Base-by-base conservation (phyloP, 1,284 basidiomycete genomes). In the Ceratobasidium sp. region DNA sequence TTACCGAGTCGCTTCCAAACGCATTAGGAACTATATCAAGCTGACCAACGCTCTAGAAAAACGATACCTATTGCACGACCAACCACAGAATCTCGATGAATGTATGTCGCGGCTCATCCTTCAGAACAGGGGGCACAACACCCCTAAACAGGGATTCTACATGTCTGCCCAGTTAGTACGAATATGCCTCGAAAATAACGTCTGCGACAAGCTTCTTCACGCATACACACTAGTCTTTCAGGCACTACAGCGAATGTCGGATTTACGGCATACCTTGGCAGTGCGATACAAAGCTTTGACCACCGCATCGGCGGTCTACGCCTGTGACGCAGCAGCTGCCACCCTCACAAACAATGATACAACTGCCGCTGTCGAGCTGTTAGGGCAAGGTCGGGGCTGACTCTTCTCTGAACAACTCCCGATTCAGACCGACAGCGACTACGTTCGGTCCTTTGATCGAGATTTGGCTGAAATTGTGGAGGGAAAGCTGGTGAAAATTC, bases 341-440 rank as follows among this genome's bases (percentile, higher is more conserved):
- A 56, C 69, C 28, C 56, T 74, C n/a, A 53, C 15, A 23, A 35
- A 23, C 20, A 28, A 31, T 20, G 56, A 74, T 3, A 10, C 15
- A 10, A 47, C n/a, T 54, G 31, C 33, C 8, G 75, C 75, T 42
- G 51, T 76, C 15, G 75, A 76, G 31, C n/a, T 76, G 11, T 49
- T 76, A n/a, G 75, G 69, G 42, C 45, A 66, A 47, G 74, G 74
- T 15, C 31, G 74, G 42, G 45, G 35, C 17, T 51, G 74, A 8
- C 54, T 76, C 28, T 76, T 54, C 28, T 53, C 63, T 33, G 68
- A 68, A 37, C 65, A 74, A 42, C 63, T 53, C 23, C 42, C 35
- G 26, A 53, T 42, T 26, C 75, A 66, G 35, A 76, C 53, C 7
- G 49, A 64, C 65, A 39, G 23, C 45, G 39, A 39, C 39, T 39